Conservation (phyloP, 78 protist genomes). For the Dictyostelium discoideum region DNA sequence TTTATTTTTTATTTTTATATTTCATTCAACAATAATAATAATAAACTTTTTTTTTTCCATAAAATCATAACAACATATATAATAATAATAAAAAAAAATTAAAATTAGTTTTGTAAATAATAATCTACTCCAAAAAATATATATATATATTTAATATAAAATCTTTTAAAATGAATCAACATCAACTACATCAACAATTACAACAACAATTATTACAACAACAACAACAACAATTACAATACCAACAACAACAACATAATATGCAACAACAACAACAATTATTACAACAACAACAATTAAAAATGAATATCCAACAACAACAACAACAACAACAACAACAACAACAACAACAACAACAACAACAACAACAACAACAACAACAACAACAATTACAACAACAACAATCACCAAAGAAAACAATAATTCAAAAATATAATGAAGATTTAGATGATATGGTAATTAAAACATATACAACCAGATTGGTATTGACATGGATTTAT, state of each 20-base stretch:
- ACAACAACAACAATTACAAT: not conserved
- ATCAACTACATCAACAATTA: not conserved
- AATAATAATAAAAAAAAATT: not conserved
- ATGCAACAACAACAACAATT: not conserved
- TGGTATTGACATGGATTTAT: conserved; percentile 56
- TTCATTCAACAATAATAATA: not conserved
- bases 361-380: not conserved
- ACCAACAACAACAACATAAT: not conserved
- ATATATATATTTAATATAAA: not conserved
- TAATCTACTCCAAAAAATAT: not conserved
- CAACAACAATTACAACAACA: not conserved
- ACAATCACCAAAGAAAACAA: conserved; percentile 43
- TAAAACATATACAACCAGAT: conserved; percentile 30
- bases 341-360: not conserved
- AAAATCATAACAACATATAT: not conserved
- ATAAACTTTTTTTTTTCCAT: not conserved
- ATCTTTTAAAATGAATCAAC: not conserved
- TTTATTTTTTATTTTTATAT: too few relatives aligned
- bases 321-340: not conserved
- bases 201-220: not conserved
- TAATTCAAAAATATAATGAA: conserved; percentile 49
- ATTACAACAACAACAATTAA: not conserved
- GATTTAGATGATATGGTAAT: conserved; percentile 38
- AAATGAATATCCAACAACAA: not conserved
- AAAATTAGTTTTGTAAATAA: not conserved